Conservation (phyloP, 176 grass and related monocot genomes). For the Phyllostachys edulis region DNA sequence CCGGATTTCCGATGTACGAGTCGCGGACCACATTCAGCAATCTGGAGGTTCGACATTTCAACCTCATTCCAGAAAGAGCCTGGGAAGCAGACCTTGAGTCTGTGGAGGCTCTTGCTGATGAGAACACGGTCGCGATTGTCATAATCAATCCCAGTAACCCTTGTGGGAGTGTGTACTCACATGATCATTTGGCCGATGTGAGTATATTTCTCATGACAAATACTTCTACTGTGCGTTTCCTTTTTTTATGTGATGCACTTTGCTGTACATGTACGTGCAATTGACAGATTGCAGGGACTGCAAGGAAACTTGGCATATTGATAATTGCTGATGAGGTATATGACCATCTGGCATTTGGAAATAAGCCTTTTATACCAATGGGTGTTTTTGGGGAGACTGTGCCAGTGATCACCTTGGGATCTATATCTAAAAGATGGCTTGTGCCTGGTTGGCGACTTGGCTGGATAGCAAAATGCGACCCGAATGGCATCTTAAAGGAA, state of each 20-base stretch:
- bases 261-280: background rate
- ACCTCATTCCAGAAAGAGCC: constrained; percentile 62
- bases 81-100: constrained; percentile 70
- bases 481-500: too few relatives aligned
- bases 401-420: constrained; percentile 75
- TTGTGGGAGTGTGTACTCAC: constrained; percentile 72
- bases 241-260: background rate
- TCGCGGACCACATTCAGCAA: constrained; percentile 41
- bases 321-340: constrained; percentile 84
- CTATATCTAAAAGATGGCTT: constrained; percentile 85
- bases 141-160: constrained; percentile 78
- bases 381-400: constrained; percentile 55
- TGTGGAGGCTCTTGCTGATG: constrained; percentile 60
- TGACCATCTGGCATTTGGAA: constrained; percentile 65
- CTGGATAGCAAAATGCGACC: constrained; percentile 31
- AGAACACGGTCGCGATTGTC: constrained; percentile 75
- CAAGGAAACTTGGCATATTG: constrained; percentile 62
- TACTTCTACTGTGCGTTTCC: background rate
- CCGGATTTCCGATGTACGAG: constrained; percentile 59
- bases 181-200: constrained; percentile 67
- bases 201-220: background rate
- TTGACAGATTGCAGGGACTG: constrained; percentile 65
- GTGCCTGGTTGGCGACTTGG: constrained; percentile 93
- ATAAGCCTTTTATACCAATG: constrained; percentile 70
- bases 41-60: constrained; percentile 56